A percentile compares a stretch with the other conserved stretches of the same genome.
These are phyloP conservation scores for Rhizopogon rudus DNA, from an alignment of 768 basidiomycete genomes.

Conservation along the genomic window DNA sequence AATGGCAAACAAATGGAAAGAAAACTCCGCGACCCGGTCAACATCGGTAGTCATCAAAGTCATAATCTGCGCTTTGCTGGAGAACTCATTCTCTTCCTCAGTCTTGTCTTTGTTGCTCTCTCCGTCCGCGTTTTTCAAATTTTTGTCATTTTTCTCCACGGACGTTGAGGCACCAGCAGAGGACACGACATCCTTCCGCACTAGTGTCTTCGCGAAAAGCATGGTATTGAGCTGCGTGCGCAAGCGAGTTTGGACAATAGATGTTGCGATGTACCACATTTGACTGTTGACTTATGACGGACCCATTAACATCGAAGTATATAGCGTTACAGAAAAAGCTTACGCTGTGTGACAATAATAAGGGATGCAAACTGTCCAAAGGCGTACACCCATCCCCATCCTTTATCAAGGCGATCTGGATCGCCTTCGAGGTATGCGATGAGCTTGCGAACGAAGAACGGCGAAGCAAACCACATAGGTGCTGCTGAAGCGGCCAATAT, in stretches of 20 bases:
- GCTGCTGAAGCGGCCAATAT: conserved; percentile 54
- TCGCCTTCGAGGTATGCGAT: conserved; percentile 65
- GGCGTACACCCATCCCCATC: conserved; percentile 76
- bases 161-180: conserved; percentile 32
- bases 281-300: conserved; percentile 52
- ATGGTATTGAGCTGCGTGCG: conserved; percentile 79
- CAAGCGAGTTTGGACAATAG: conserved; percentile 63
- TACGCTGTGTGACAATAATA: conserved; percentile 25
- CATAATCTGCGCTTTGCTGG: conserved; percentile 80
- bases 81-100: conserved; percentile 50
- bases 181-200: conserved; percentile 73
- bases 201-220: conserved; percentile 80
- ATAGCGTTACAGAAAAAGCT: conserved; percentile 33
- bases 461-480: conserved; percentile 57
- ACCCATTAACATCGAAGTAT: conserved; percentile 9
- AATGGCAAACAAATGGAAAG: conserved; percentile 72
- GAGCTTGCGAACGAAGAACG: conserved; percentile 57
- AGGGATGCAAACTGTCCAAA: conserved; percentile 38
- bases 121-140: conserved; percentile 8
- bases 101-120: conserved; percentile 9
- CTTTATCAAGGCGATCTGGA: conserved; percentile 43
- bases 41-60: conserved; percentile 95
- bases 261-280: conserved; percentile 66
- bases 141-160: conserved; percentile 16
- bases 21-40: conserved; percentile 82